Conservation (phyloP, 192 early-diverging fungal species). For the Funneliformis mosseae region DNA sequence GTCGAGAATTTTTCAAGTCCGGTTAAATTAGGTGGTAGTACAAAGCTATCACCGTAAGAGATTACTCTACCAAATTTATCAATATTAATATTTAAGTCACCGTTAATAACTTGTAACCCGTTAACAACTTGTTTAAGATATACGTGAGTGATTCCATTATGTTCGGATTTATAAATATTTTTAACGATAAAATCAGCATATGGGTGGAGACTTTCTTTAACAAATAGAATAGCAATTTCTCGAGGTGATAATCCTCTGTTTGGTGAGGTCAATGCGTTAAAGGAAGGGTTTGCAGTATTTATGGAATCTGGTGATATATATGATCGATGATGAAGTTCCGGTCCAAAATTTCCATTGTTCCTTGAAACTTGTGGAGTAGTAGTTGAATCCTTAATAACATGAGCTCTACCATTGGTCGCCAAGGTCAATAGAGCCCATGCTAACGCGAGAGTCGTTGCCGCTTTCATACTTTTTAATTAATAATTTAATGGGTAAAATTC, state of each 20-base stretch:
- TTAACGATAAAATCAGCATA: slow-evolving; percentile 59
- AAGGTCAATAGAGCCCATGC: not conserved
- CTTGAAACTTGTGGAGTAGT: slow-evolving; percentile 32
- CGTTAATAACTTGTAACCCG: slow-evolving; percentile 77
- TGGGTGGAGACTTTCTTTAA: slow-evolving; percentile 41
- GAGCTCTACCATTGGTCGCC: slow-evolving; percentile 26
- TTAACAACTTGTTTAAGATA: slow-evolving; percentile 75
- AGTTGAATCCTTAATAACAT: slow-evolving; percentile 26
- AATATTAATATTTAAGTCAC: slow-evolving; percentile 84
- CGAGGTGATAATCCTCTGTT: slow-evolving; percentile 32
- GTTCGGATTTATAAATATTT: slow-evolving; percentile 67
- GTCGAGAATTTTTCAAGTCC: not conserved
- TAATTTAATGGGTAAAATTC: not conserved
- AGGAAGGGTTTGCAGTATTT: not conserved
- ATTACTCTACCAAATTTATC: slow-evolving; percentile 65
- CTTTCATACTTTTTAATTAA: not conserved
- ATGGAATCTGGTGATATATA: slow-evolving; percentile 27
- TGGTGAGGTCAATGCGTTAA: not conserved
- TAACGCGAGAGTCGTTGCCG: not conserved
- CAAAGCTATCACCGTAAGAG: slow-evolving; percentile 76
- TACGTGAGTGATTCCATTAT: slow-evolving; percentile 83
- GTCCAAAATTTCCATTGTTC: slow-evolving; percentile 42
- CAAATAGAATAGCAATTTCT: slow-evolving; percentile 54
- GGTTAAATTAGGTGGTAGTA: not conserved
- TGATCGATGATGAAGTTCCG: slow-evolving; percentile 40